Evolutionary conservation across 2,329 filamentous ascomycete genomes (phyloP), one percentile per base, ranked within the genome.

Genomic region (Aspergillus oerlinghausenensis): DNA sequence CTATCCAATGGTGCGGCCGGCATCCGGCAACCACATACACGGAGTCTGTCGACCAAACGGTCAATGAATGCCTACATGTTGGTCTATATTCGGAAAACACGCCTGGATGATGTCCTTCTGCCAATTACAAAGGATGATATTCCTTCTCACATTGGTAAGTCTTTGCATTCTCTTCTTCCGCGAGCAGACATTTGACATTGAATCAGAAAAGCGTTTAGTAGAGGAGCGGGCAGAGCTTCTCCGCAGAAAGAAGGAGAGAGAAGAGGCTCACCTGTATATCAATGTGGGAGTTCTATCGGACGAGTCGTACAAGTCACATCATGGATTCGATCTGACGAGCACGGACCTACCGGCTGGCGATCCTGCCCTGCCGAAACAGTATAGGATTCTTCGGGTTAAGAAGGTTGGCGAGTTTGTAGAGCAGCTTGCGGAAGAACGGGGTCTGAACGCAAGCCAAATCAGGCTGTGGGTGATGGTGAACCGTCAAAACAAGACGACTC

Each of bases 391-490:
- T 42, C 86, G 88, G 58, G 80, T 86, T n/a, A 88, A 87, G 63
- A 89, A 86, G 0, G 82, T 97, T 61, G 79, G 85, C 49, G 88
- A 97, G 7, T 87, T 97, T 60, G 84, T 87, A 4, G 78, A 80
- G 26, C 81, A 82, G 23, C 82, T 97, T 58, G 92, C 89, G 0
- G 75, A 84, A 42, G 88, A 96, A 55, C 80, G 88, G 51, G 81
- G 79, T 0, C 74, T 88, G 51, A 86, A 92, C 48, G 80, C 88
- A 0, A 85, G 85, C 55, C 83, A 84, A 59, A 76, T 97, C 25
- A 85, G 94, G 23, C 83, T 96, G 19, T 99, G 94, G 95, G 85
- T 91, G 54, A 97, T 99, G 92, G 94, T 99, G 1, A 97, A 97
- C 70, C 88, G 94, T 10, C 94, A 99, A 73, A 99, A 99, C 72